A percentile compares a stretch with the other conserved stretches of the same genome.
phyloP scores from a whole-genome alignment of 108 stramenopile genomes.

The Skeletonema marinoi region DNA sequence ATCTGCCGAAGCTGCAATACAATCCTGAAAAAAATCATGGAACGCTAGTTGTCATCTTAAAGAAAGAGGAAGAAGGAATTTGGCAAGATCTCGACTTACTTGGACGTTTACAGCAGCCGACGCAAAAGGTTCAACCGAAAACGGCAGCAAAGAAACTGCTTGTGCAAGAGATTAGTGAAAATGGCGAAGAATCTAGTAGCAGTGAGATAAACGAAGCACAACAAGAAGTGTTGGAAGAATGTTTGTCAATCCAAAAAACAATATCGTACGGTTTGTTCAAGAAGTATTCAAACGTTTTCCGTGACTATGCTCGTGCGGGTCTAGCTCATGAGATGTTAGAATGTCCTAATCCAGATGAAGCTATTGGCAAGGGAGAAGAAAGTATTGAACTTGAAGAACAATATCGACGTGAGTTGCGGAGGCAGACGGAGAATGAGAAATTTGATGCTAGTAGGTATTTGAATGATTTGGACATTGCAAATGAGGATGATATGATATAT shows the following conservation, averaged over 20 bases:
- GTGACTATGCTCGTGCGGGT: slow-evolving; percentile 74
- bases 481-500: slow-evolving; percentile 57
- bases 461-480: slow-evolving; percentile 56
- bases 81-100: slow-evolving; percentile 79
- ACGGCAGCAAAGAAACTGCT: slow-evolving; percentile 10
- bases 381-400: slow-evolving; percentile 9
- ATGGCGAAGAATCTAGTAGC: slow-evolving; percentile 2
- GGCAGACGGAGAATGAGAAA: slow-evolving; percentile 65
- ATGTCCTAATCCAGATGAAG: slow-evolving; percentile 67
- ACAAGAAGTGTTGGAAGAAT: slow-evolving; percentile 19
- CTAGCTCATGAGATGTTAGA: slow-evolving; percentile 82
- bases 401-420: slow-evolving; percentile 54
- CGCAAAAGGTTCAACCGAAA: slow-evolving; percentile 4
- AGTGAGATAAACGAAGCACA: slow-evolving; percentile 16
- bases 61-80: slow-evolving; percentile 62
- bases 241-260: slow-evolving; percentile 19
- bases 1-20: slow-evolving; percentile 48
- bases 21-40: slow-evolving; percentile 49
- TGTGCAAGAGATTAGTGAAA: slow-evolving; percentile 13
- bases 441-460: slow-evolving; percentile 85
- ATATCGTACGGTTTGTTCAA: slow-evolving; percentile 72
- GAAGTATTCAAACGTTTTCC: slow-evolving; percentile 73
- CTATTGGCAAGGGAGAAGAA: background rate
- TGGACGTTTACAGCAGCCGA: slow-evolving; percentile 65
- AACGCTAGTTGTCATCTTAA: slow-evolving; percentile 34